Base-by-base conservation (phyloP, 306 rosid genomes). In the Echinosophora koreensis region DNA sequence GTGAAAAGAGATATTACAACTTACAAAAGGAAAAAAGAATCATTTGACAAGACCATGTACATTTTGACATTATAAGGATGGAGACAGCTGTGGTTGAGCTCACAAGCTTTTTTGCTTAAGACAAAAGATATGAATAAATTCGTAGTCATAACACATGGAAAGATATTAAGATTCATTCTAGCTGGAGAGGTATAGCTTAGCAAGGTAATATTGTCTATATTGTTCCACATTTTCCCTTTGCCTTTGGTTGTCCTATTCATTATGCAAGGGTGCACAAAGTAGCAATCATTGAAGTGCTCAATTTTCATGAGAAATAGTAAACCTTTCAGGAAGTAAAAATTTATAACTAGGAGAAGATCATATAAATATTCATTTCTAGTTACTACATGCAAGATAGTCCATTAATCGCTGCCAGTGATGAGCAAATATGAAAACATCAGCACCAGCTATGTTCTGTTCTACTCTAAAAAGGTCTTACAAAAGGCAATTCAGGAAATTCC, bases 101-200 rank as follows among this genome's bases (percentile, higher is more conserved):
- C 34, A 28, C 18, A 74, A 50, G 34, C 52, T 51, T 51, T 75
- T 30, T 76, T 60, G 66, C 67, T 71, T 66, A 16, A 42, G 61
- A 75, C 66, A 49, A 56, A 80, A 77, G 73, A 42, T 28, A 52
- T 35, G 74, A 57, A 84, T n/a, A 42, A 30, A 80, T 41, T 39
- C 37, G 41, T 38, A 56, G 8, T 13, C 71, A 8, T 1, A 52
- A 39, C 59, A 73, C 69, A 61, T 49, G 73, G 55, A 58, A 32
- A 69, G 74, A 76, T 30, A 30, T 30, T 30, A 41, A 41, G 8
- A 6, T 30, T 42, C 34, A 62, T 41, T 30, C 15, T 50, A 69
- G 73, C 68, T 27, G 59, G 13, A 54, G 52, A 60, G 69, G 35
- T 60, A 70, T 30, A 47, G 76, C 16, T 22, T 55, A 54, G 76